A percentile compares a stretch with the other conserved stretches of the same genome.
Conservation (phyloP, 305 asterid genomes). For the Rubia tinctorum region DNA sequence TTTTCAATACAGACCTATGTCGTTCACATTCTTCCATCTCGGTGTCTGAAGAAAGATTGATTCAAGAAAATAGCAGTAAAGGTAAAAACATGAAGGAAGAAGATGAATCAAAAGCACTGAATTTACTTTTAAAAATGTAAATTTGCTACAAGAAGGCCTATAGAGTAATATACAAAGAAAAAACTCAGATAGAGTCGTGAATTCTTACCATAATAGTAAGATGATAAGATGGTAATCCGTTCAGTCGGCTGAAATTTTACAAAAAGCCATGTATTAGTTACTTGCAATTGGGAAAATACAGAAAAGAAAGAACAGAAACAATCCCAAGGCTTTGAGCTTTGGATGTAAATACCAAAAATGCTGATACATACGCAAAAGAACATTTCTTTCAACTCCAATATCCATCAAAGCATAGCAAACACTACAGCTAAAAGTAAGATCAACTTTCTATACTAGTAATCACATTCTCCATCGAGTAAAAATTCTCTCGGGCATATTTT, state of each 20-base stretch:
- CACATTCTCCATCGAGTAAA: not conserved
- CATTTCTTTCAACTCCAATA: not conserved
- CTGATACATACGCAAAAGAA: not conserved
- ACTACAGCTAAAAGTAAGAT: not conserved
- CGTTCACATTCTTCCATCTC: slow-evolving; percentile 65
- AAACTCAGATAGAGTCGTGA: not conserved
- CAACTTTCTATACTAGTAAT: not conserved
- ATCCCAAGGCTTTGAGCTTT: not conserved
- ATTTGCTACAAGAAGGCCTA: slow-evolving; percentile 4
- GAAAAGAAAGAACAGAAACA: slow-evolving; percentile 5
- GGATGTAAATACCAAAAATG: not conserved
- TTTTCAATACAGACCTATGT: slow-evolving; percentile 56
- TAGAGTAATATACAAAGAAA: not conserved
- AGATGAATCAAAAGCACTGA: not conserved
- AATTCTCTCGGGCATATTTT: not conserved
- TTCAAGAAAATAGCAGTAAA: not conserved
- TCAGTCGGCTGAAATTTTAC: slow-evolving; percentile 71
- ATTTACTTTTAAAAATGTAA: not conserved
- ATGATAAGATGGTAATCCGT: slow-evolving; percentile 36
- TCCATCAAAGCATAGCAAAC: not conserved
- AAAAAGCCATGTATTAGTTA: slow-evolving; percentile 22
- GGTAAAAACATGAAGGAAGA: not conserved
- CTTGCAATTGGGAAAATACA: slow-evolving; percentile 1
- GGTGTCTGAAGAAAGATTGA: slow-evolving; percentile 47
- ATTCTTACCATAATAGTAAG: slow-evolving; percentile 65